Evolutionary conservation across 2,329 filamentous ascomycete species (phyloP).

Genomic region (Microcyclospora pomicola): DNA sequence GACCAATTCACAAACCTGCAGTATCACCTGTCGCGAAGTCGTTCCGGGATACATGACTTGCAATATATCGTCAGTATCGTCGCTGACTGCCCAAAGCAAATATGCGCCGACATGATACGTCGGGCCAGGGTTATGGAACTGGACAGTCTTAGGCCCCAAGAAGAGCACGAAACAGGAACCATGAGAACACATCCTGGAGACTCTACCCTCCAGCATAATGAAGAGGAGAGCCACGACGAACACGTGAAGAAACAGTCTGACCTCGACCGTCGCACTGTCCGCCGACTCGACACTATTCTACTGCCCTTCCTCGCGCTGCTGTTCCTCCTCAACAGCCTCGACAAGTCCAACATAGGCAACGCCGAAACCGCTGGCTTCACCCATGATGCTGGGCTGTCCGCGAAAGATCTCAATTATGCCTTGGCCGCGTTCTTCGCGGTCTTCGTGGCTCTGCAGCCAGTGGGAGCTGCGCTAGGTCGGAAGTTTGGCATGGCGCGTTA

Average conservation of each 20-base stretch:
- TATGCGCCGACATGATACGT: too few species aligned
- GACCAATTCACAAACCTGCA: too few species aligned
- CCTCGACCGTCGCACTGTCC: slow-evolving; percentile 24
- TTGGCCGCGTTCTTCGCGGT: slow-evolving; percentile 45
- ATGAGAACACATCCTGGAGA: too few species aligned
- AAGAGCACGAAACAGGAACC: too few species aligned
- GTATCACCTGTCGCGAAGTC: too few species aligned
- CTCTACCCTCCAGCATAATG: too few species aligned
- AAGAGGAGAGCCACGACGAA: too few species aligned
- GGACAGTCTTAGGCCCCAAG: too few species aligned
- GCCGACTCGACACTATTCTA: slow-evolving; percentile 37
- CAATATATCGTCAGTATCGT: too few species aligned
- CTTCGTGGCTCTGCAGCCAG: slow-evolving; percentile 44
- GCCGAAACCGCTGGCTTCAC: slow-evolving; percentile 47
- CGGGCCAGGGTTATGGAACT: too few species aligned
- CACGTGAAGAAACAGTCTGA: not conserved
- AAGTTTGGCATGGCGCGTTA: slow-evolving; percentile 42
- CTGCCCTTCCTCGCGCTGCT: slow-evolving; percentile 39
- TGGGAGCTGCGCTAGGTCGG: slow-evolving; percentile 43
- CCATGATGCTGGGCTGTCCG: slow-evolving; percentile 37
- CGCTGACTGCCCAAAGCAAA: too few species aligned
- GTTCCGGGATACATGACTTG: too few species aligned
- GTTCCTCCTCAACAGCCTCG: slow-evolving; percentile 40
- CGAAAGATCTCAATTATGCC: slow-evolving; percentile 41
- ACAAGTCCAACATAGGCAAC: slow-evolving; percentile 42